Conservation (phyloP, 2,329 filamentous ascomycete species). For the Diaporthe sp. region DNA sequence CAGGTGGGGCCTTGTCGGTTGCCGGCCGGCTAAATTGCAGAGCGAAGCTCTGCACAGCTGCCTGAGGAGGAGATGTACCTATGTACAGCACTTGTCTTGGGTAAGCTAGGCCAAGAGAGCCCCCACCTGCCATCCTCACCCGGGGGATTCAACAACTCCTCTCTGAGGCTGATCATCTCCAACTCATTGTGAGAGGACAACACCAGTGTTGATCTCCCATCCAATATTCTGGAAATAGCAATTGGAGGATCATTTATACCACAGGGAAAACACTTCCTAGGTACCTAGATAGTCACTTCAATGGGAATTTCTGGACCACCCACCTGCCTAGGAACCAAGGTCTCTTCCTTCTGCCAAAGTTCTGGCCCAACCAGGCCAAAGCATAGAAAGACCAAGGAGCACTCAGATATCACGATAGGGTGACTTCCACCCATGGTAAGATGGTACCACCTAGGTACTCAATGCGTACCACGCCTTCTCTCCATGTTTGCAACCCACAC, state of each 20-base stretch:
- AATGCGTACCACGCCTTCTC: not conserved
- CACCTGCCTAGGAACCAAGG: too few relatives aligned
- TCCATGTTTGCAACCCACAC: not conserved
- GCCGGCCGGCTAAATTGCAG: constrained; percentile 11
- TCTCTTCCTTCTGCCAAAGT: not conserved
- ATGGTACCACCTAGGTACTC: not conserved
- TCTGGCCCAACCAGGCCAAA: not conserved
- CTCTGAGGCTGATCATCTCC: not conserved
- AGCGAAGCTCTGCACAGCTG: not conserved
- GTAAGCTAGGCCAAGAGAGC: not conserved
- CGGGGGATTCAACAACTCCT: not conserved
- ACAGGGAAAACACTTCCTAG: not conserved
- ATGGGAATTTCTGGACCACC: too few relatives aligned
- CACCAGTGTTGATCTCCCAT: not conserved
- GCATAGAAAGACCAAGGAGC: not conserved
- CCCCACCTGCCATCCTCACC: not conserved
- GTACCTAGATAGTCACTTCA: not conserved
- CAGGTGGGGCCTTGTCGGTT: not conserved
- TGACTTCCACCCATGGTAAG: too few relatives aligned
- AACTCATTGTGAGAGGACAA: not conserved
- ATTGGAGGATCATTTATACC: not conserved
- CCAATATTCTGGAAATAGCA: not conserved
- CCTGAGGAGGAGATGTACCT: not conserved
- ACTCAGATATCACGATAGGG: not conserved
- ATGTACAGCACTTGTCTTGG: not conserved